phyloP scores from a whole-genome alignment of 139 green algal species.

The Asterochloris erici region DNA sequence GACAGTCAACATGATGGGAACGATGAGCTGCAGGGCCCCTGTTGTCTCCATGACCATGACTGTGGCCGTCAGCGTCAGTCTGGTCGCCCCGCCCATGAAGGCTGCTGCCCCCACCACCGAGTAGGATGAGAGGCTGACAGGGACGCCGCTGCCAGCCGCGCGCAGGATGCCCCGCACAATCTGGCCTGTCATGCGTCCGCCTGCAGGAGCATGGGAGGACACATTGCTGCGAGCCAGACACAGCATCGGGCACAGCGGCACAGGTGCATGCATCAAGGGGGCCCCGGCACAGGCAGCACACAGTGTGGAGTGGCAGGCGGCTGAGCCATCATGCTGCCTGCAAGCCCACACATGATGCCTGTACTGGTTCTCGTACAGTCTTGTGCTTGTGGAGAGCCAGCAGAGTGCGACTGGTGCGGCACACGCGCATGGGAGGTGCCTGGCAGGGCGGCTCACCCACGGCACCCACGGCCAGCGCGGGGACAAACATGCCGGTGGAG shows the following conservation, averaged over 20 bases:
- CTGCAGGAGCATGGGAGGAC: constrained; percentile 7
- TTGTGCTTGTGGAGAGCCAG: neutral
- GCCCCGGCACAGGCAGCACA: neutral
- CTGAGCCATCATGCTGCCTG: neutral
- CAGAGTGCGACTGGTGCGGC: neutral
- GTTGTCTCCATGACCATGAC: constrained; percentile 82
- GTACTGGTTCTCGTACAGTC: neutral
- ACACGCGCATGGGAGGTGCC: neutral
- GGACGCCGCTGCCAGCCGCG: neutral
- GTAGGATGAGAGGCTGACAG: constrained; percentile 57
- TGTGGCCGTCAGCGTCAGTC: constrained; percentile 72
- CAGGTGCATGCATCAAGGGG: neutral
- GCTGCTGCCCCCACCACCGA: constrained; percentile 30
- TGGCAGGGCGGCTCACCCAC: constrained; percentile 26
- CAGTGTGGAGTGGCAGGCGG: neutral
- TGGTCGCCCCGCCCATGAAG: constrained; percentile 53
- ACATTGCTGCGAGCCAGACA: neutral
- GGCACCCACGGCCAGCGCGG: constrained; percentile 60
- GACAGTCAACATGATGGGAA: constrained; percentile 70
- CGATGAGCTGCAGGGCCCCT: constrained; percentile 51
- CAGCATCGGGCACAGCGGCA: neutral
- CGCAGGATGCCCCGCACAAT: constrained; percentile 30
- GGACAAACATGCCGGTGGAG: constrained; percentile 75
- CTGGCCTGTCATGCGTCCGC: constrained; percentile 55
- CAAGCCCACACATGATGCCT: neutral